Conservation (phyloP, 345 rosid genomes). For the Murraya koenigii region DNA sequence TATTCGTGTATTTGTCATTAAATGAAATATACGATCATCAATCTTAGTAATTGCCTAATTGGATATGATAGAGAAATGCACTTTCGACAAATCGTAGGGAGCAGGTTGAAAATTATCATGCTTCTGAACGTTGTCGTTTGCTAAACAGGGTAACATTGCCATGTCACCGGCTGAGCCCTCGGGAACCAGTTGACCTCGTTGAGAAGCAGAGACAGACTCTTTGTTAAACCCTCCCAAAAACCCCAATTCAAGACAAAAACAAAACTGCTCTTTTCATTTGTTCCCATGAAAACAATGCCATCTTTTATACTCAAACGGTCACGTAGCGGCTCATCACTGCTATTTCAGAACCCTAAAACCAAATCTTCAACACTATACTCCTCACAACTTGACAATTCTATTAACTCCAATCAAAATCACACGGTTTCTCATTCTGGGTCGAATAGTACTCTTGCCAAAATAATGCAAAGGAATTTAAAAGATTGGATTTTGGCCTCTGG, state of each 20-base stretch:
- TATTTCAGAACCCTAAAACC: background rate
- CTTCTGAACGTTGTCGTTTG: constrained; percentile 3
- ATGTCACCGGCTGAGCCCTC: background rate
- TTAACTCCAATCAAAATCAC: constrained; percentile 9
- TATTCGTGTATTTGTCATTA: too few relatives aligned
- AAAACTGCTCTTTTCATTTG: background rate
- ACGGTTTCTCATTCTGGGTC: constrained; percentile 22
- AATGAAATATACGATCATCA: too few relatives aligned
- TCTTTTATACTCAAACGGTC: constrained; percentile 29
- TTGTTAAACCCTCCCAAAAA: constrained; percentile 4
- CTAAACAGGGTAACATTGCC: too few relatives aligned
- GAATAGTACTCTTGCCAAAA: background rate
- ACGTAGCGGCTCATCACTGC: constrained; percentile 15
- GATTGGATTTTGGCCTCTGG: constrained; percentile 19
- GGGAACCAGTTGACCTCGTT: constrained; percentile 4
- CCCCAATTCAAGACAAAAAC: background rate
- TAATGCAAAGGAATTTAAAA: constrained; percentile 11
- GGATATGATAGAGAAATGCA: too few relatives aligned
- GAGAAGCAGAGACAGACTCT: background rate
- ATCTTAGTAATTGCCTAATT: too few relatives aligned
- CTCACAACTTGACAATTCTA: constrained; percentile 3
- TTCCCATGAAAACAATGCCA: constrained; percentile 23
- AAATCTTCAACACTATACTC: constrained; percentile 4
- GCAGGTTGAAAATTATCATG: too few relatives aligned
- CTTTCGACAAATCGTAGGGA: background rate